Evolutionary conservation across 2,329 filamentous ascomycete species (phyloP).

Genomic region (Zymoseptoria crescenta): DNA sequence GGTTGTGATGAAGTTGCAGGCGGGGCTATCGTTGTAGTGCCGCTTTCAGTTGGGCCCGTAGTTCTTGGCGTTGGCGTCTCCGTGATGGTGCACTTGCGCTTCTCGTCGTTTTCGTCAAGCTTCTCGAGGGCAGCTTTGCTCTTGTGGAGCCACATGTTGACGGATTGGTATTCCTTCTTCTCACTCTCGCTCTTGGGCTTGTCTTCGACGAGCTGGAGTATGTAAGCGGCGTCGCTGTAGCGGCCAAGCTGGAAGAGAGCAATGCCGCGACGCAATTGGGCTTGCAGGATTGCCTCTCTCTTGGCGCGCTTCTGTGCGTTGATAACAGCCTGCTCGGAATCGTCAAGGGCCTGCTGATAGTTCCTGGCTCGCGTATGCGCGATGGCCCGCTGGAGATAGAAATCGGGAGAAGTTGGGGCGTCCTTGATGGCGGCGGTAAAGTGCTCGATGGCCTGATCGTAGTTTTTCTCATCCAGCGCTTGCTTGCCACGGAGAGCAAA

Average conservation of each 20-base stretch:
- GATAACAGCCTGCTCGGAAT: constrained; percentile 46
- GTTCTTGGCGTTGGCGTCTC: constrained; percentile 41
- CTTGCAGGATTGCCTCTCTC: constrained; percentile 67
- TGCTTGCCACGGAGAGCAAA: constrained; percentile 48
- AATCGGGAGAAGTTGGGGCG: constrained; percentile 60
- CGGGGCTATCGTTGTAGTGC: neutral
- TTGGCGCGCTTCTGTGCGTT: constrained; percentile 66
- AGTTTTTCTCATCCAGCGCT: constrained; percentile 57
- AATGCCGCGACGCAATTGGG: constrained; percentile 72
- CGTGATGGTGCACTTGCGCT: constrained; percentile 36
- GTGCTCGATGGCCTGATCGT: constrained; percentile 57
- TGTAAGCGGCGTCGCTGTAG: constrained; percentile 66
- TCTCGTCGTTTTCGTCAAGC: constrained; percentile 44
- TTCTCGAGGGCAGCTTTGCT: constrained; percentile 44
- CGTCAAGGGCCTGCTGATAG: constrained; percentile 36
- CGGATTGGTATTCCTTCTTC: constrained; percentile 40
- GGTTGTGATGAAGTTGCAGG: constrained; percentile 2
- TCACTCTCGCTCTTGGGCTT: constrained; percentile 30
- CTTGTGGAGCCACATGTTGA: constrained; percentile 54
- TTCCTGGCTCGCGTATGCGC: constrained; percentile 60
- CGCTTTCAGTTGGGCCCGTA: neutral
- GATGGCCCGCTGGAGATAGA: constrained; percentile 74
- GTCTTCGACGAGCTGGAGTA: constrained; percentile 53
- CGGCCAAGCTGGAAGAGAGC: constrained; percentile 61
- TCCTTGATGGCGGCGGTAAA: constrained; percentile 59